Evolutionary conservation across 306 rosid species (phyloP), one percentile per base, ranked within the genome.

Genomic region (Cicer chorassanicum): DNA sequence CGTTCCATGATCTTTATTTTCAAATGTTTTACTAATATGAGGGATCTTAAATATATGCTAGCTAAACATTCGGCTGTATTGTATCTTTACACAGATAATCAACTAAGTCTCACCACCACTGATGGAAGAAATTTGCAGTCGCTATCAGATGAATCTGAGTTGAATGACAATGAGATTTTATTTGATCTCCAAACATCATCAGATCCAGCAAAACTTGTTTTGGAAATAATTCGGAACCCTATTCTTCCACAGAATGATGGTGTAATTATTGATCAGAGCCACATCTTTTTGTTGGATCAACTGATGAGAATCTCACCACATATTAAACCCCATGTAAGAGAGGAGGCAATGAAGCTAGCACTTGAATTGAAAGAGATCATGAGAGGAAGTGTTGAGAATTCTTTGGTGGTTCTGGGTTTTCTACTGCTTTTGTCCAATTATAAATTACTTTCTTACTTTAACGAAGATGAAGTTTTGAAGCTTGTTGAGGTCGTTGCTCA

Each of bases 281-380:
- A 59, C 77, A 75, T 85, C 7, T 36, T 54, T 42, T 51, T 83
- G 38, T 60, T 88, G 5, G 80, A 82, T 51, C 77, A 80, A 63
- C 81, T 89, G 18, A 73, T 65, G 72, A 53, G 59, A 65, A 73
- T 85, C 63, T 80, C 87, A 9, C 88, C 89, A 19, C 50, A 49
- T 10, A 68, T 89, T 66, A 76, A 38, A 66, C 80, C 85, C 5
- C 76, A 44, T n/a, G 77, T 85, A 39, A 78, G 81, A 55, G 78
- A 81, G 12, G 83, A 77, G 77, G 93, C 96, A 14, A 34, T 51
- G 81, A 84, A 85, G 60, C 64, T 92, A 13, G 91, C 89, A 48
- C 4, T 66, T 65, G 73, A 69, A 15, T 81, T 91, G 90, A 81
- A 81, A 82, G 72, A 55, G 0, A 76, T 68, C 70, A 75, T 85